Base-by-base conservation (phyloP, 2,329 filamentous ascomycete genomes). In the Monilinia fructigena region DNA sequence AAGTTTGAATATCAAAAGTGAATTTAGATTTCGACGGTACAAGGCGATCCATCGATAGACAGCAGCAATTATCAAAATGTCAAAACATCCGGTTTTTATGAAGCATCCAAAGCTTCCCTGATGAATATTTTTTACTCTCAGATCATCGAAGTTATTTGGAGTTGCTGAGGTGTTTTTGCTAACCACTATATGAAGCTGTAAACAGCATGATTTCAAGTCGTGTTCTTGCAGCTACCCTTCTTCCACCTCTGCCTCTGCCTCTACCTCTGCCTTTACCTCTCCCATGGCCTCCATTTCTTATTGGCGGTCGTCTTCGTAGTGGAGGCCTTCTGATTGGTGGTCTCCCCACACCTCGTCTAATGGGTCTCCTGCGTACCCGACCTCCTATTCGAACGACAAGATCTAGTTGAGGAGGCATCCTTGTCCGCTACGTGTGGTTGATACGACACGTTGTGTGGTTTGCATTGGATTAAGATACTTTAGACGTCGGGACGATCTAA, bases 1-100 rank as follows among this genome's bases (percentile, higher is more conserved):
- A 79, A 77, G 68, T 79, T 82, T 65, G 69, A 71, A 60, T 68
- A 69, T 50, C 72, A 72, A 63, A 74, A 72, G 76, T 83, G 68
- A 60, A 40, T 35, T 35, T 10, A 4, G 20, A 47, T 11, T 11
- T n/a, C 35, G 11, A 50, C 26, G 23, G 35, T 53, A 18, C 20
- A 42, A 31, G 23, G 12, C 42, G 31, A 64, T 18, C 47, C 20
- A 1, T 20, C 28, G 4, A 28, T 28, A 4, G 28, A 28, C 28
- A 28, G 28, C 28, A 23, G 20, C 28, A 48, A 23, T 18, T 35
- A 18, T 60, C 12, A 10, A 10, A 42, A 20, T 11, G 8, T 7
- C n/a, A 7, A 6, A 6, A 35, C 7, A 35, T 35, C 1, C 31
- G 7, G 4, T 35, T 35, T 35, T 35, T 12, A 3, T 35, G 23